Conservation (phyloP, 2,329 filamentous ascomycete species). For the Neopestalotiopsis rosae region DNA sequence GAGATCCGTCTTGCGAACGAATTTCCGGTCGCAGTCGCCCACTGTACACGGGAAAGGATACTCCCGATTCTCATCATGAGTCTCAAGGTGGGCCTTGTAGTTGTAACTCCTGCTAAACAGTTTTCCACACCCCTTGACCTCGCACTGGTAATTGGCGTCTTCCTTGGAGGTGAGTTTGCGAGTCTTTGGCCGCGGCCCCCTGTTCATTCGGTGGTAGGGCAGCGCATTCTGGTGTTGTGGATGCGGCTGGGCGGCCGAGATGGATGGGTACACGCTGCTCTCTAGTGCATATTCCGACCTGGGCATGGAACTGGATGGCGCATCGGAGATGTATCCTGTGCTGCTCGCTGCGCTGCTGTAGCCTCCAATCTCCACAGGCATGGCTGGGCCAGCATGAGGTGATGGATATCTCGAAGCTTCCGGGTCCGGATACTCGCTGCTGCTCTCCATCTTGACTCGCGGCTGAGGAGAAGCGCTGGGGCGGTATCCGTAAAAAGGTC, state of each 20-base stretch:
- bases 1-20: slow-evolving; percentile 84
- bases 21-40: slow-evolving; percentile 72
- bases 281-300: slow-evolving; percentile 44
- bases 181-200: slow-evolving; percentile 35
- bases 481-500: slow-evolving; percentile 38
- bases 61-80: slow-evolving; percentile 75
- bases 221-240: slow-evolving; percentile 32
- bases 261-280: slow-evolving; percentile 39
- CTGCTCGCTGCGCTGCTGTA: slow-evolving; percentile 36
- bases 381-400: slow-evolving; percentile 41
- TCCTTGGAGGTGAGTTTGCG: slow-evolving; percentile 67
- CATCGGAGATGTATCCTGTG: slow-evolving; percentile 45
- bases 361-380: slow-evolving; percentile 34
- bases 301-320: slow-evolving; percentile 42
- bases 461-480: slow-evolving; percentile 38
- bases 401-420: slow-evolving; percentile 48
- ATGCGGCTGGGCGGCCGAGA: slow-evolving; percentile 26
- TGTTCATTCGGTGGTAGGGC: slow-evolving; percentile 16
- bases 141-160: slow-evolving; percentile 75
- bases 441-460: slow-evolving; percentile 45
- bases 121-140: slow-evolving; percentile 72
- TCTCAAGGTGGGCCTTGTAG: slow-evolving; percentile 85
- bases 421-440: slow-evolving; percentile 40
- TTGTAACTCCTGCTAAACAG: slow-evolving; percentile 86
- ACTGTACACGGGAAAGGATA: slow-evolving; percentile 73